Evolutionary conservation across 768 basidiomycete genomes (phyloP).

Genomic region (Exsudoporus frostii): DNA sequence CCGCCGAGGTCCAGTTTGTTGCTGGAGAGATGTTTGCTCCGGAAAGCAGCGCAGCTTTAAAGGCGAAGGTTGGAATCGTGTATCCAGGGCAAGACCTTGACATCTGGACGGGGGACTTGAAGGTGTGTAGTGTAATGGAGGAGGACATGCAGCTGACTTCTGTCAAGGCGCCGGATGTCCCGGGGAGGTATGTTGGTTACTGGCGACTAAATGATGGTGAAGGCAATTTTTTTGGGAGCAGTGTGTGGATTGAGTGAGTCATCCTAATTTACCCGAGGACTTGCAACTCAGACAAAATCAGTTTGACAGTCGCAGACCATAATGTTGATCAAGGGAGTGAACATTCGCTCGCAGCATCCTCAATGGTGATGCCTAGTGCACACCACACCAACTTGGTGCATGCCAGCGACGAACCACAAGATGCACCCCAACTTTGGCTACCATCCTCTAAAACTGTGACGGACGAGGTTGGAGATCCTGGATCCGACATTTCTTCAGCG

Average conservation of each 20-base stretch:
- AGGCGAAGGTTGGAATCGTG: conserved; percentile 53
- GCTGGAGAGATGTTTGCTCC: conserved; percentile 62
- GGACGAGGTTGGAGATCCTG: conserved; percentile 34
- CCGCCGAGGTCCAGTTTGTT: conserved; percentile 66
- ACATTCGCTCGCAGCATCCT: conserved; percentile 61
- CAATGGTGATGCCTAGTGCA: conserved; percentile 60
- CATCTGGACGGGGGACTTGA: conserved; percentile 71
- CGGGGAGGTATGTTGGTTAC: conserved; percentile 73
- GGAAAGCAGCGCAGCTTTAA: conserved; percentile 26
- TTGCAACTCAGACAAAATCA: conserved; percentile 24
- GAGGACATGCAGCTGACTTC: conserved; percentile 1
- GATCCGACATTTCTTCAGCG: conserved; percentile 44
- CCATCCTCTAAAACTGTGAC: conserved; percentile 35
- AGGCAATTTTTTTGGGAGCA: conserved; percentile 60
- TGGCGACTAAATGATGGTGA: conserved; percentile 66
- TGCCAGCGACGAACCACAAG: conserved; percentile 3
- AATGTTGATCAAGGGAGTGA: conserved; percentile 35
- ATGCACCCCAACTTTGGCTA: conserved; percentile 10
- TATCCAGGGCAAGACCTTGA: conserved; percentile 57
- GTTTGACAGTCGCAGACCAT: conserved; percentile 66
- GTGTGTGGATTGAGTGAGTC: conserved; percentile 77
- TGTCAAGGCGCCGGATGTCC: conserved; percentile 62
- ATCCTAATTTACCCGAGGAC: not conserved
- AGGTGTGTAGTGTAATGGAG: conserved; percentile 39
- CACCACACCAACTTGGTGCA: conserved; percentile 18